Evolutionary conservation across 2,329 filamentous ascomycete species (phyloP).

Genomic region (Davidsoniella neocaledoniae): DNA sequence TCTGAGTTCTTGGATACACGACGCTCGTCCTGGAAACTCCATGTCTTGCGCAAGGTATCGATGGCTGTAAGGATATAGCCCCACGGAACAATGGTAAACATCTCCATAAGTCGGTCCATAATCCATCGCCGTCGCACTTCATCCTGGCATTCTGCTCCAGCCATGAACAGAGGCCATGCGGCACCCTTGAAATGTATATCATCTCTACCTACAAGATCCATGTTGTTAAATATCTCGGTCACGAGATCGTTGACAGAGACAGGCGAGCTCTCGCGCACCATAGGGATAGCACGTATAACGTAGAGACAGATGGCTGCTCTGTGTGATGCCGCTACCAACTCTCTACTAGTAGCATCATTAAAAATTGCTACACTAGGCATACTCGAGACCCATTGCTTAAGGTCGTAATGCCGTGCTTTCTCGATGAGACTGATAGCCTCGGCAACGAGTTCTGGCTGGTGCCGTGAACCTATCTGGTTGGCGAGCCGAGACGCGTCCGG

Average conservation of each 20-base stretch:
- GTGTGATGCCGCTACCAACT: constrained; percentile 29
- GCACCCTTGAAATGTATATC: constrained; percentile 42
- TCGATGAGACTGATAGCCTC: constrained; percentile 24
- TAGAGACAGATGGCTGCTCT: constrained; percentile 31
- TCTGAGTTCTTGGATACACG: constrained; percentile 9
- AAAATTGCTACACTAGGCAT: constrained; percentile 22
- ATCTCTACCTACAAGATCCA: constrained; percentile 29
- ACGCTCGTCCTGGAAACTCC: constrained; percentile 25
- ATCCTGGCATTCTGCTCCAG: constrained; percentile 36
- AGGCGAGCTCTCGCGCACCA: constrained; percentile 21
- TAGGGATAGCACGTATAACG: constrained; percentile 27
- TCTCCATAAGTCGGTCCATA: constrained; percentile 28
- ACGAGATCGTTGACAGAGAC: constrained; percentile 30
- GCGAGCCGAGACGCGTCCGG: constrained; percentile 28
- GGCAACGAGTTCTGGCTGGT: constrained; percentile 19
- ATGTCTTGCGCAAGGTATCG: constrained; percentile 31
- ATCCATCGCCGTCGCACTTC: constrained; percentile 31
- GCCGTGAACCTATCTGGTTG: constrained; percentile 20
- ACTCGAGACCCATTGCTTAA: constrained; percentile 25
- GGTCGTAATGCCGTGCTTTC: constrained; percentile 26
- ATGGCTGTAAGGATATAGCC: constrained; percentile 34
- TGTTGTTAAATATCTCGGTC: constrained; percentile 32
- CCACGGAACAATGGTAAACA: constrained; percentile 31
- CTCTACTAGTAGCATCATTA: constrained; percentile 25
- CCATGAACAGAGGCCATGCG: constrained; percentile 42